These are phyloP conservation scores for Amanita polypyramis DNA, from an alignment of 768 basidiomycete species.

Conservation along the genomic window DNA sequence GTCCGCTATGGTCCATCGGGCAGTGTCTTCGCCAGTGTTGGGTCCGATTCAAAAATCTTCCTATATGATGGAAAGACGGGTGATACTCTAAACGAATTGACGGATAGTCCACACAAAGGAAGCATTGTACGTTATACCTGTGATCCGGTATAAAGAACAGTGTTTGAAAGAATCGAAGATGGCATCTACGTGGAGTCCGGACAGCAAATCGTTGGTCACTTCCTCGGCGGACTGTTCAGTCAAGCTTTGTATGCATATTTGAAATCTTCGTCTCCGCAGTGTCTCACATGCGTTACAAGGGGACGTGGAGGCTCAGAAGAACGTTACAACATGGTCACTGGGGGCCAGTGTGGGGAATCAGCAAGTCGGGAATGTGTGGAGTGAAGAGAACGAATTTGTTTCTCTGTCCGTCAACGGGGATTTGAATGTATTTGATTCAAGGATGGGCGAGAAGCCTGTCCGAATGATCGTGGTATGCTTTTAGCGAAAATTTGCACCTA, in stretches of 20 bases:
- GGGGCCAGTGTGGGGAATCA: conserved; percentile 71
- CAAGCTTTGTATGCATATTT: conserved; percentile 57
- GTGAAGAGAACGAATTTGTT: conserved; percentile 54
- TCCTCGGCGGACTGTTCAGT: conserved; percentile 84
- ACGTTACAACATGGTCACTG: conserved; percentile 56
- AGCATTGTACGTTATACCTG: conserved; percentile 46
- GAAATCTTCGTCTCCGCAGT: not conserved
- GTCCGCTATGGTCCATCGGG: conserved; percentile 77
- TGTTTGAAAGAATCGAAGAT: conserved; percentile 29
- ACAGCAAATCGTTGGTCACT: conserved; percentile 65
- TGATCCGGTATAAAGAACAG: not conserved
- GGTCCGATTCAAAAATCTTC: conserved; percentile 80
- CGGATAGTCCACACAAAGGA: conserved; percentile 61
- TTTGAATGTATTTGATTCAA: conserved; percentile 74
- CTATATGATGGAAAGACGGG: conserved; percentile 88
- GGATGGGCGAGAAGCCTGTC: conserved; percentile 48
- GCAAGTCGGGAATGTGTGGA: conserved; percentile 88
- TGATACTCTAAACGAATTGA: conserved; percentile 61
- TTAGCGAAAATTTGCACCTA: not conserved
- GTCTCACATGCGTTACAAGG: conserved; percentile 31
- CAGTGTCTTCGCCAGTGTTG: conserved; percentile 77
- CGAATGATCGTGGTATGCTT: conserved; percentile 48
- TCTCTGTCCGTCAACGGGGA: conserved; percentile 79
- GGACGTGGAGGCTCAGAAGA: conserved; percentile 71
- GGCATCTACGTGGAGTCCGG: conserved; percentile 72